A percentile compares a stretch with the other conserved stretches of the same genome.
phyloP scores from a whole-genome alignment of 176 grass and related monocot genomes.

The Triticum dicoccoides region DNA sequence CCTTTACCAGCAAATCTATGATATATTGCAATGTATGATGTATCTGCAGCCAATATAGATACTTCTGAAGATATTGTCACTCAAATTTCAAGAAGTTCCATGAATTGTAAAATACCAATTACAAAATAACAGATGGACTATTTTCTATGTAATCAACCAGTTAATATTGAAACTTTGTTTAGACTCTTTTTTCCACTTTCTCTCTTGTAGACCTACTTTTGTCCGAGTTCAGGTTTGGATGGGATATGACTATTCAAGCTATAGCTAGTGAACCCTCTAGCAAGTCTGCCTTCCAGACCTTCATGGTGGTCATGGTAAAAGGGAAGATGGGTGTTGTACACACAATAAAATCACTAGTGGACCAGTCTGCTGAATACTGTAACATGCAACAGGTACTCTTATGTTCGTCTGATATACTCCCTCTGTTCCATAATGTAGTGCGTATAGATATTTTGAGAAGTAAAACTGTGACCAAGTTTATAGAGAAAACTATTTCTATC shows the following conservation, averaged over 20 bases:
- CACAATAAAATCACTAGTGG: slow-evolving; percentile 53
- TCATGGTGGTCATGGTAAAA: slow-evolving; percentile 83
- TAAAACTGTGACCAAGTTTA: too few species aligned
- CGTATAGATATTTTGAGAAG: too few species aligned
- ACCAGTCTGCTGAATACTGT: slow-evolving; percentile 46
- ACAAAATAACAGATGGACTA: neutral
- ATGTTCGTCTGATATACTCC: slow-evolving; percentile 3
- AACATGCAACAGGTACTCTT: slow-evolving; percentile 72
- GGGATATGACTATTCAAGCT: slow-evolving; percentile 71
- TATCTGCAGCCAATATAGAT: neutral
- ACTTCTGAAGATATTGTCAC: neutral
- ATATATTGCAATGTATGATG: neutral
- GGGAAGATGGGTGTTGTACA: slow-evolving; percentile 44
- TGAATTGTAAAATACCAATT: neutral
- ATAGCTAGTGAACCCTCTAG: slow-evolving; percentile 57
- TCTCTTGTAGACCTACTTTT: slow-evolving; percentile 68
- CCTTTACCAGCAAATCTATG: neutral
- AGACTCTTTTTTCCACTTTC: neutral
- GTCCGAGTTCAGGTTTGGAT: slow-evolving; percentile 94
- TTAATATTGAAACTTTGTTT: neutral
- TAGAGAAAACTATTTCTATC: too few species aligned
- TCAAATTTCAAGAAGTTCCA: neutral
- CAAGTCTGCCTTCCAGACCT: slow-evolving; percentile 83
- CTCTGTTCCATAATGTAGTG: too few species aligned
- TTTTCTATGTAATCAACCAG: neutral